phyloP scores from a whole-genome alignment of 2,329 filamentous ascomycete species.

The Cladophialophora yegresii region DNA sequence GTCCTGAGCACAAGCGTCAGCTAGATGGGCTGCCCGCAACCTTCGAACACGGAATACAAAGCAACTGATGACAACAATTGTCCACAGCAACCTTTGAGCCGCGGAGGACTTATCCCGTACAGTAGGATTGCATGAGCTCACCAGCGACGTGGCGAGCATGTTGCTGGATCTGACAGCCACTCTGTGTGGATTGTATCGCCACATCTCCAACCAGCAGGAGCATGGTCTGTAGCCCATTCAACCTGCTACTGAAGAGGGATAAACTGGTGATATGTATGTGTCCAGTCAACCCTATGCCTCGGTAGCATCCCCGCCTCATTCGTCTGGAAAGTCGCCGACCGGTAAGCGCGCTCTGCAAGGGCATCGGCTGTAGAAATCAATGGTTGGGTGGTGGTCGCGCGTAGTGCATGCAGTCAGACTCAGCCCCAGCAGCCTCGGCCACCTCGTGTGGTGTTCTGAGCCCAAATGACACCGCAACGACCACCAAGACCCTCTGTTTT shows the following conservation, averaged over 20 bases:
- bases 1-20: neutral
- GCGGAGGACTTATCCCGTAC: neutral
- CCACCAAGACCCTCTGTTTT: neutral
- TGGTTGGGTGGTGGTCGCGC: neutral
- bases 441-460: neutral
- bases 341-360: neutral
- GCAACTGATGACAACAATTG: neutral
- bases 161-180: neutral
- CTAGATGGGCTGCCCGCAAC: neutral
- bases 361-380: neutral
- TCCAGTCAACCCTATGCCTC: neutral
- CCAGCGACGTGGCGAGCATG: neutral
- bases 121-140: neutral
- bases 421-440: neutral
- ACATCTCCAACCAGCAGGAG: neutral
- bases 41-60: no score
- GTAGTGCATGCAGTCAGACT: neutral
- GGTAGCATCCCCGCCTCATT: neutral
- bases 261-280: neutral
- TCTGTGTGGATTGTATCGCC: neutral
- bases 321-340: neutral
- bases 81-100: neutral
- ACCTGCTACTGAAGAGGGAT: neutral
- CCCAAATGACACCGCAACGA: neutral
- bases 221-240: neutral